Evolutionary conservation across 495 filamentous ascomycete genomes (phyloP), one percentile per base, ranked within the genome.

Genomic region (Jackrogersella multiformis): DNA sequence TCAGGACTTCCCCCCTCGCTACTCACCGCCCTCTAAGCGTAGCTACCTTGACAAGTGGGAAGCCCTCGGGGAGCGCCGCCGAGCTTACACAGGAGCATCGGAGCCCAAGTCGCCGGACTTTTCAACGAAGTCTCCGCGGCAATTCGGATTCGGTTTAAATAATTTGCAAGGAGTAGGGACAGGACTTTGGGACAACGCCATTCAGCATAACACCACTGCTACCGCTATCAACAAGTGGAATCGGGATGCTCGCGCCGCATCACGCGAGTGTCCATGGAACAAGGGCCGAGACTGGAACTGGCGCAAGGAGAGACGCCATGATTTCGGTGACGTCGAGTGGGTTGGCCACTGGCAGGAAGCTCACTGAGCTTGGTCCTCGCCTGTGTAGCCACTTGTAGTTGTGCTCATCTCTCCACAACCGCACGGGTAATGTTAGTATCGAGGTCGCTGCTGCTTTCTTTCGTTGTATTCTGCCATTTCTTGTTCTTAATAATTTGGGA

Each of bases 321-420:
- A 88, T 73, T 85, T 90, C 73, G 88, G 88, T 71, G 92, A 93
- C 74, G 77, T 90, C 74, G 92, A 94, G 84, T 93, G 93, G 85
- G 91, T 96, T 85, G 93, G 92, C 80, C 91, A 88, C 77, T 95
- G 91, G 90, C 85, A 90, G 71, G 88, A 91, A 49, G 70, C 79
- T 67, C 77, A 77, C 66, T 80, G 69, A 74, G 71, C 66, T 49
- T 13, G 39, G 20, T 71, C 71, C 61, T 67, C 46, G 66, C 76
- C 65, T 60, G 76, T 74, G 56, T 69, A 72, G 78, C 70, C 84
- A 83, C 77, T 84, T 84, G 84, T 86, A 82, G 84, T 84, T 83
- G 78, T 66, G 77, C 76, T 77, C 65, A 73, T 73, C 70, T 69
- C 20, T 74, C 73, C 68, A 68, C 64, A 39, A 51, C 54, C 36